phyloP scores from a whole-genome alignment of 1,139 yeast genomes.

The Hyphopichia fennica region DNA sequence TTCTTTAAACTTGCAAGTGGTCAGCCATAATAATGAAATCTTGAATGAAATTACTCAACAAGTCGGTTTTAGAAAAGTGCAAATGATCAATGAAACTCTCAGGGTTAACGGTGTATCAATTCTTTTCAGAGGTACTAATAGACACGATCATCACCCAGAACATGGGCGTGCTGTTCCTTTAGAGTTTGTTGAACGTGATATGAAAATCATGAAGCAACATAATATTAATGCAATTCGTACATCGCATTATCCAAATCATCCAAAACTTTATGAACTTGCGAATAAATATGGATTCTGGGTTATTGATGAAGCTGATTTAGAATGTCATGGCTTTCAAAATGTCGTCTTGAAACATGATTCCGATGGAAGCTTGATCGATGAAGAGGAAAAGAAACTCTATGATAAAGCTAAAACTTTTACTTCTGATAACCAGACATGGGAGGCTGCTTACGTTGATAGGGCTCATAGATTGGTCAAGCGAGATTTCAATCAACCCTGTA shows the following conservation, averaged over 20 bases:
- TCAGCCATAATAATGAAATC: constrained; percentile 6
- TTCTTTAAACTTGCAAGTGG: constrained; percentile 13
- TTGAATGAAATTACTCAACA: constrained; percentile 17
- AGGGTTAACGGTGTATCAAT: constrained; percentile 26
- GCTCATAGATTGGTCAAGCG: constrained; percentile 26
- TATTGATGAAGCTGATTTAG: constrained; percentile 37
- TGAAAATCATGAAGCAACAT: constrained; percentile 28
- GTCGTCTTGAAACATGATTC: constrained; percentile 12
- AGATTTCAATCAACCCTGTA: constrained; percentile 31
- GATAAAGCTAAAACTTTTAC: constrained; percentile 16
- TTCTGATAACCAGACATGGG: constrained; percentile 29
- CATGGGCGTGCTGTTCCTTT: constrained; percentile 32
- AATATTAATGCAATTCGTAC: constrained; percentile 35
- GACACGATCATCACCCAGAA: constrained; percentile 32
- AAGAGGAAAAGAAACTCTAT: constrained; percentile 8
- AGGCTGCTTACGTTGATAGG: constrained; percentile 30
- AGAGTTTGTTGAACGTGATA: constrained; percentile 25
- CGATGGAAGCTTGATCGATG: constrained; percentile 11
- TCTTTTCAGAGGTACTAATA: constrained; percentile 27
- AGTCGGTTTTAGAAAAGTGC: constrained; percentile 30
- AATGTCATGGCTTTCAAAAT: constrained; percentile 33
- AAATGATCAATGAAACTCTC: constrained; percentile 23
- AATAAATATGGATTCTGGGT: constrained; percentile 31
- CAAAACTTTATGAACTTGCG: constrained; percentile 14
- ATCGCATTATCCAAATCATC: constrained; percentile 30